Percentiles rank a stretch among this genome's conserved stretches.
These are phyloP conservation scores for Claviceps paspali DNA, from an alignment of 2,329 filamentous ascomycete genomes.

Conservation along the genomic window DNA sequence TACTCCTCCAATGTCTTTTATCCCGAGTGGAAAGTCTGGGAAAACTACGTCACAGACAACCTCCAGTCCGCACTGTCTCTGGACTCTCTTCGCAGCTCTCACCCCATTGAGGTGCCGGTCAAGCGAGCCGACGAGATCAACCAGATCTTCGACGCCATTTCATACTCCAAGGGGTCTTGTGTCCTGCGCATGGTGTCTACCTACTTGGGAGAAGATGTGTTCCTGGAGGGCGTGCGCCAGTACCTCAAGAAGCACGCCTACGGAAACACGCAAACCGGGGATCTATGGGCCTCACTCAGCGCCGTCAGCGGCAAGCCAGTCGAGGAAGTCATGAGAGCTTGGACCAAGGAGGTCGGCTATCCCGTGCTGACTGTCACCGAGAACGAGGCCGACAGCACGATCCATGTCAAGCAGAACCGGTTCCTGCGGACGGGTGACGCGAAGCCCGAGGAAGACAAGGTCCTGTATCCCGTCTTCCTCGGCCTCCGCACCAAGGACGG, in stretches of 20 bases:
- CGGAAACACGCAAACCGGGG: slow-evolving; percentile 79
- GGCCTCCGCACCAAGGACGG: slow-evolving; percentile 74
- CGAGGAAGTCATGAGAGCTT: slow-evolving; percentile 80
- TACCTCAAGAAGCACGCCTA: slow-evolving; percentile 97
- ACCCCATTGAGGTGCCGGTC: slow-evolving; percentile 91
- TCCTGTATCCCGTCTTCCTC: slow-evolving; percentile 79
- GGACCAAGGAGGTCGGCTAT: slow-evolving; percentile 93
- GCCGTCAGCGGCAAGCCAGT: slow-evolving; percentile 86
- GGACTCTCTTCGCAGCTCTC: slow-evolving; percentile 84
- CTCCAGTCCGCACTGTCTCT: slow-evolving; percentile 75
- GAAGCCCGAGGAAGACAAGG: slow-evolving; percentile 80
- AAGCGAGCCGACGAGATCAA: slow-evolving; percentile 94
- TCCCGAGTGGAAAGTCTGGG: slow-evolving; percentile 97
- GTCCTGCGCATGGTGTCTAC: slow-evolving; percentile 96
- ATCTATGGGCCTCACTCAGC: slow-evolving; percentile 77
- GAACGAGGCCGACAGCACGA: slow-evolving; percentile 47
- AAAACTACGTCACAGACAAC: slow-evolving; percentile 86
- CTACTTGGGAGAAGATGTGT: slow-evolving; percentile 80
- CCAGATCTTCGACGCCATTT: slow-evolving; percentile 96
- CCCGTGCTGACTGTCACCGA: slow-evolving; percentile 76
- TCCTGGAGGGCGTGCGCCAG: slow-evolving; percentile 78
- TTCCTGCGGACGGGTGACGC: slow-evolving; percentile 88
- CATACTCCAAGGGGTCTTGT: slow-evolving; percentile 91
- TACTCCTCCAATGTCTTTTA: slow-evolving; percentile 91
- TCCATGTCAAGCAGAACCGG: slow-evolving; percentile 85